A percentile compares a stretch with the other conserved stretches of the same genome.
These are phyloP conservation scores for Phytophthora tubulina DNA, from an alignment of 352 stramenopile species.

Conservation along the genomic window DNA sequence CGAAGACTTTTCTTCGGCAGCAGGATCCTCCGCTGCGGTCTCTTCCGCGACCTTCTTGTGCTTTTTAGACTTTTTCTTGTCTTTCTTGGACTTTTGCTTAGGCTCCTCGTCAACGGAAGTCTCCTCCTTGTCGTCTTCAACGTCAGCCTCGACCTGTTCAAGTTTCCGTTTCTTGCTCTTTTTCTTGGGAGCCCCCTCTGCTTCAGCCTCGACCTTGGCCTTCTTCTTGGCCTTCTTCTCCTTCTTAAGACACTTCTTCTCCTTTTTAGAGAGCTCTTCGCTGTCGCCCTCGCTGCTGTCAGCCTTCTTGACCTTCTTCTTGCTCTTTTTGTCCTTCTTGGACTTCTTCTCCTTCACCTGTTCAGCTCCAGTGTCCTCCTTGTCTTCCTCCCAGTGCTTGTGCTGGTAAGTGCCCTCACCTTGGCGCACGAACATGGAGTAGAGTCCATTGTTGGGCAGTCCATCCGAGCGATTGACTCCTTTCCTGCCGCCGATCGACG, in stretches of 20 bases:
- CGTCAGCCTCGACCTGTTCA: constrained; percentile 41
- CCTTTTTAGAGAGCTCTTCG: constrained; percentile 45
- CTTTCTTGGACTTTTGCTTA: constrained; percentile 42
- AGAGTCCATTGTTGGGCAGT: constrained; percentile 83
- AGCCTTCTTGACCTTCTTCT: constrained; percentile 24
- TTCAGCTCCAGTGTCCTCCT: constrained; percentile 22
- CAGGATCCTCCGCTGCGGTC: constrained; percentile 2
- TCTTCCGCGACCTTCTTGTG: constrained; percentile 24
- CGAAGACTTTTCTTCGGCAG: constrained; percentile 13
- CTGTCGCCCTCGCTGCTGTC: constrained; percentile 21
- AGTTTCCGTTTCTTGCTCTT: constrained; percentile 57
- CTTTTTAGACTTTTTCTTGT: constrained; percentile 63
- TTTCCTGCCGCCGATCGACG: constrained; percentile 57
- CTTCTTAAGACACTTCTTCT: constrained; percentile 58
- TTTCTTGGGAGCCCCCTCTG: constrained; percentile 39
- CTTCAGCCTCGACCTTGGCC: constrained; percentile 39
- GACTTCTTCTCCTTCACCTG: constrained; percentile 35
- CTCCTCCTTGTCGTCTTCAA: constrained; percentile 44
- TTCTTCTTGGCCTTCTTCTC: constrained; percentile 47
- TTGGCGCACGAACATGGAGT: constrained; percentile 88
- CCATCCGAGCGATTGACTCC: constrained; percentile 74
- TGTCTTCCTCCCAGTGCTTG: constrained; percentile 82
- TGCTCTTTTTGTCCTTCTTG: constrained; percentile 35
- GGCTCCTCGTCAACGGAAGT: constrained; percentile 27
- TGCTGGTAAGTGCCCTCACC: constrained; percentile 80